Evolutionary conservation across 202 grass and related monocot genomes (phyloP), one percentile per base, ranked within the genome.

Genomic region (Miscanthus sacchariflorus): DNA sequence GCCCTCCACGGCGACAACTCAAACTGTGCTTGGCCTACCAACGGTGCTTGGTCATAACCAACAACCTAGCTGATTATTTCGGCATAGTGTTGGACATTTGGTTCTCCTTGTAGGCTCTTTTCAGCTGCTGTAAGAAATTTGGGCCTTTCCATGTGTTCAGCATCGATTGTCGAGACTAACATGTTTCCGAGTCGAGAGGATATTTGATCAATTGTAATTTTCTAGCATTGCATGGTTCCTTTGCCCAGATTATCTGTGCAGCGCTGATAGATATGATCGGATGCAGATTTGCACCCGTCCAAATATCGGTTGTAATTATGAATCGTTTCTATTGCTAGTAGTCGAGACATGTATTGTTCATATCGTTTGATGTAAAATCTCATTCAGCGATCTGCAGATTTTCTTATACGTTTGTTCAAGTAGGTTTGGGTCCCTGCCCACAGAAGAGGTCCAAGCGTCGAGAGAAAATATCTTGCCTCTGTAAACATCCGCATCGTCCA

Each of bases 61-160:
- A 80, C 81, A 84, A 72, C 84, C 85, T 68, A 89, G 77, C 87
- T 94, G 78, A 91, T 85, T 84, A 46, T 79, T 83, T 88, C 7
- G 28, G 18, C 24, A 19, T 76, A 24, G 67, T 58, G 78, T 74
- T 19, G 68, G 5, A 74, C 66, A 42, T 42, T 84, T 72, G 50
- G 54, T 87, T 81, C 64, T 19, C 52, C 52, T 74, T 58, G 24
- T 85, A 87, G 71, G 12, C 68, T 4, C 25, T 70, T 81, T 69
- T 78, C 35, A 83, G 39, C 6, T 74, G 73, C 67, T 42, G 74
- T 75, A 71, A 68, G 48, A 78, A 80, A 82, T 76, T 63, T 48
- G 85, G 72, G 76, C 25, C 36, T 24, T 80, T 38, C 49, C 81
- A 61, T 83, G n/a, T 59, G 35, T 72, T 79, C 38, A 71, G 35